Evolutionary conservation across 345 rosid genomes (phyloP).

Genomic region (Corchorus olitorius): DNA sequence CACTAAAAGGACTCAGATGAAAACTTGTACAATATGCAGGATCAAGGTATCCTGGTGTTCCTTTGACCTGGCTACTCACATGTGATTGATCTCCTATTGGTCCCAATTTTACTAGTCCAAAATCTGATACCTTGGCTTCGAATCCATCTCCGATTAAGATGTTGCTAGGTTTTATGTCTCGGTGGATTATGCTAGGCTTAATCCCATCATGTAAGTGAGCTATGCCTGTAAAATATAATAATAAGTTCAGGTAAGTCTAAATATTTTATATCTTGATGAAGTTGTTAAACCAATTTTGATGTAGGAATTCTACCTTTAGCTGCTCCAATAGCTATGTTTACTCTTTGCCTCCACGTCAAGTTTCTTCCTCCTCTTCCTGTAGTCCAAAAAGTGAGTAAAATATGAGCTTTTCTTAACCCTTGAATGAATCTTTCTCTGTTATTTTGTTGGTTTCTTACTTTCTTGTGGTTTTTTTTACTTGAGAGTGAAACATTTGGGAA

Average conservation of each 20-base stretch:
- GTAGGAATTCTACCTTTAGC: conserved; percentile 46
- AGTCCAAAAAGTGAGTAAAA: conserved; percentile 7
- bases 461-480: not conserved
- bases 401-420: not conserved
- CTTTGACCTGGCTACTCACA: conserved; percentile 63
- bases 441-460: not conserved
- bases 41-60: conserved; percentile 70
- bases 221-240: conserved; percentile 39
- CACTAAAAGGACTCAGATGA: conserved; percentile 58
- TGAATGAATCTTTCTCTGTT: not conserved
- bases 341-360: conserved; percentile 63
- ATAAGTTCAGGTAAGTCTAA: not conserved
- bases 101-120: conserved; percentile 55
- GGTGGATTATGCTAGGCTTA: conserved; percentile 59
- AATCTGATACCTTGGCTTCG: conserved; percentile 66
- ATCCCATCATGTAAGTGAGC: conserved; percentile 60
- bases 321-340: conserved; percentile 60
- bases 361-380: conserved; percentile 47
- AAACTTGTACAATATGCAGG: conserved; percentile 60
- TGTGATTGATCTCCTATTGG: conserved; percentile 58
- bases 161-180: conserved; percentile 67
- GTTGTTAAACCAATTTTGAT: not conserved
- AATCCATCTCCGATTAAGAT: conserved; percentile 53
- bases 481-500: not conserved
- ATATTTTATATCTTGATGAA: not conserved